Evolutionary conservation across 495 filamentous ascomycete genomes (phyloP).

Genomic region (Geopyxis carbonaria): DNA sequence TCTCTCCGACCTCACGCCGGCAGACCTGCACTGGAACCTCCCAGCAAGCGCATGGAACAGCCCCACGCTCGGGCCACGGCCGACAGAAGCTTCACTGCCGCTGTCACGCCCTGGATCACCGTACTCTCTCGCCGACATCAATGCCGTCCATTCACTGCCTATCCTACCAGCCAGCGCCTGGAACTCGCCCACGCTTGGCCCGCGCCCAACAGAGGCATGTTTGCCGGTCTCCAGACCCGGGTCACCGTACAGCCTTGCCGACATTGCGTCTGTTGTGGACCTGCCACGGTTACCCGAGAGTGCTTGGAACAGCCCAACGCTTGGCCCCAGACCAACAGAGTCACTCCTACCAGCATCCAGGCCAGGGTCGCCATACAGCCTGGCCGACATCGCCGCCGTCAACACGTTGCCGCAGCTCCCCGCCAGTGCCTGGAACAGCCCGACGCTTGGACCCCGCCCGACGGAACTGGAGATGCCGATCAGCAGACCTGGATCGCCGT

Average conservation of each 20-base stretch:
- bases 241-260: not conserved
- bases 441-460: constrained; percentile 1
- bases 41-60: not conserved
- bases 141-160: not conserved
- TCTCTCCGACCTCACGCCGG: not conserved
- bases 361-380: constrained; percentile 8
- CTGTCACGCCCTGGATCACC: not conserved
- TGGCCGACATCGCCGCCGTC: not conserved
- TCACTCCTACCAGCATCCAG: constrained; percentile 2
- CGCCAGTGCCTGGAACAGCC: constrained; percentile 1
- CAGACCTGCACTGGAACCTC: not conserved
- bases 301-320: constrained; percentile 1
- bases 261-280: not conserved
- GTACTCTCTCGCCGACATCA: not conserved
- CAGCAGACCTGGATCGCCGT: constrained; percentile 6
- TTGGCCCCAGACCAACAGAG: not conserved
- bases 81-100: not conserved
- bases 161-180: constrained; percentile 1
- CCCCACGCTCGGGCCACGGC: not conserved
- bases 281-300: constrained; percentile 6
- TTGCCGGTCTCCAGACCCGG: constrained; percentile 1
- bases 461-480: constrained; percentile 2
- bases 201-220: not conserved
- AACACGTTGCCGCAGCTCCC: not conserved
- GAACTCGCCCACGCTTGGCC: constrained; percentile 3